Evolutionary conservation across 495 filamentous ascomycete genomes (phyloP), one percentile per base, ranked within the genome.

Genomic region (Tricharina praecox): DNA sequence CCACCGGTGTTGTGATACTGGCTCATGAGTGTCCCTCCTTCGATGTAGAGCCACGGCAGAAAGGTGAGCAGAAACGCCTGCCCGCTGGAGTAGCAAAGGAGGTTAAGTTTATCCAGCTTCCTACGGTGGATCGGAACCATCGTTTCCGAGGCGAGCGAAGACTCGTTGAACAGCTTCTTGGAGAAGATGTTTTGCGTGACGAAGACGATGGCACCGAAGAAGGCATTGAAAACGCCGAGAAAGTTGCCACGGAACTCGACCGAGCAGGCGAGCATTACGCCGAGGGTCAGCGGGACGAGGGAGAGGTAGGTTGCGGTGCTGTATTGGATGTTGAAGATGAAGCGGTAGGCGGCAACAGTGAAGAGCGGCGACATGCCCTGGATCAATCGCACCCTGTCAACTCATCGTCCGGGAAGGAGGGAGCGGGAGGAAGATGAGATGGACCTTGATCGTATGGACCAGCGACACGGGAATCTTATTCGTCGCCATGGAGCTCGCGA

Each of bases 141-240:
- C 2, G 48, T 37, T 16, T 92, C 79, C 13, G 76, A 73, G 63
- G 94, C 86, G 1, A 80, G 78, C 16, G 73, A 72, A 20, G 81
- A 86, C 63, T 94, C 86, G 61, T 94, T 96, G 71, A 99, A 99
- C n/a, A 99, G 74, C 47, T 84, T 84, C 63, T 99, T 99, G 13
- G 88, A 95, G 54, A 94, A 94, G 47, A 99, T 99, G 60, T 99
- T 99, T 60, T 99, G 90, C 0, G 85, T 93, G 13, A 99, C 90
- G 61, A 99, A 99, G 51, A 99, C 82, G 26, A 96, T 66, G 28
- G 92, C 82, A 23, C 81, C 85, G 15, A 82, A 67, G 26, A 96
- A 77, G 23, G 90, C 92, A 57, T 82, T 87, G 11, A 85, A 52
- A 19, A 99, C 81, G 9, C 90, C 90, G 32, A 87, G 72, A 53